Conservation (phyloP, 306 rosid genomes). For the Carpinus viminea region DNA sequence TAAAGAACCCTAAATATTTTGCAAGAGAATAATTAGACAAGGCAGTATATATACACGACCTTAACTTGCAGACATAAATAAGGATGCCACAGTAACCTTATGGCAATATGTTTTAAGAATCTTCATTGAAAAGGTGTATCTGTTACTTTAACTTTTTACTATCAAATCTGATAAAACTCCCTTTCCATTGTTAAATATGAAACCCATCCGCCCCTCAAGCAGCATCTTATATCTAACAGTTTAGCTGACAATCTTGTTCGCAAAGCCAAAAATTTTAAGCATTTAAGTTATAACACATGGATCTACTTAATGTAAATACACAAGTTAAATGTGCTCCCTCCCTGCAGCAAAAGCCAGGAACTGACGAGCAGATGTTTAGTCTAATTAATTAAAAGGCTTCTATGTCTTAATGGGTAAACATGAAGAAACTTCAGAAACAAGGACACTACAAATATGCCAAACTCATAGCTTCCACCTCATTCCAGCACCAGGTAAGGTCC, state of each 20-base stretch:
- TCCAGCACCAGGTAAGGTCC: background rate
- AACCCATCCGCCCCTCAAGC: background rate
- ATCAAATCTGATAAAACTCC: background rate
- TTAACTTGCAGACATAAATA: background rate
- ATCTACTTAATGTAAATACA: background rate
- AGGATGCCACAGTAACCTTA: background rate
- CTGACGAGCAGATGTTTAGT: background rate
- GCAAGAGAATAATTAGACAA: background rate
- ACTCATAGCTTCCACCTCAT: background rate
- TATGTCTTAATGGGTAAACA: background rate
- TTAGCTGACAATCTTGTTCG: background rate
- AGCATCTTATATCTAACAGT: background rate
- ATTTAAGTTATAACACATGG: background rate
- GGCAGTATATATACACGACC: background rate
- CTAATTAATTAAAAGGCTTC: too few relatives aligned
- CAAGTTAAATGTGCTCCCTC: background rate
- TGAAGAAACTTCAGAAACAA: background rate
- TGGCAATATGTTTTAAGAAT: background rate
- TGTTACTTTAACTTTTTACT: background rate
- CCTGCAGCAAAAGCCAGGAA: background rate
- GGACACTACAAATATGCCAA: background rate
- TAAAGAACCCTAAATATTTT: background rate
- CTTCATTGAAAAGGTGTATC: background rate
- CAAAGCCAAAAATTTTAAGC: background rate
- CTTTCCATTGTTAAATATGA: background rate